Base-by-base conservation (phyloP, 139 green algal species). In the Penium margaritaceum region DNA sequence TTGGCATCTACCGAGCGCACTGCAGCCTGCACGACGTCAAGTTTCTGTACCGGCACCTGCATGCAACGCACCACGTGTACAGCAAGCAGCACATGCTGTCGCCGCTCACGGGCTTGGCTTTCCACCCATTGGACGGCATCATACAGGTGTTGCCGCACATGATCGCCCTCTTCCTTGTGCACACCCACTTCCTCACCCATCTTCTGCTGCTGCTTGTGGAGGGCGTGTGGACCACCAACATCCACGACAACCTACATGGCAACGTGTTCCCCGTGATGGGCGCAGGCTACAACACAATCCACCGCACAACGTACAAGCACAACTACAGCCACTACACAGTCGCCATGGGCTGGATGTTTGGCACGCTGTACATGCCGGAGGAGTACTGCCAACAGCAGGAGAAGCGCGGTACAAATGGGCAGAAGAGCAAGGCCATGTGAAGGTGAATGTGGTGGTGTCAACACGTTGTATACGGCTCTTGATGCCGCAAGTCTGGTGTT, bases 41-140 rank as follows among this genome's bases (percentile, higher is more conserved):
- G 51, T 65, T 70, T 7, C 79, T 74, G 0, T 95, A 85, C 85
- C 86, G 78, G 65, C 72, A 60, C 33, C 84, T 96, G 41, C 91
- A 96, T 78, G 58, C 80, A 58, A 90, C 85, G 30, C 92, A 97
- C 82, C 92, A 97, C 81, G 95, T 93, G 66, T 97, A 97, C 89
- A 97, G 97, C 88, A 97, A 97, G 87, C 90, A 96, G 82, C 84
- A 97, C 85, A 95, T 89, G 24, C 83, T 97, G 55, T 94, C 86
- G 21, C 92, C 92, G 29, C 97, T 97, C 83, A 92, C 92, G 5
- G 91, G 91, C 9, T 82, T 97, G 43, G 92, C 92, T 34, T 97
- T 97, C 88, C 76, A 97, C 72, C 89, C 92, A 9, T 30, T 85
- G 2, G 80, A 87, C 32, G 67, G 76, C 34, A 74, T 80, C 51